Conservation (phyloP, 768 basidiomycete species). For the Kwoniella newhampshirensis region DNA sequence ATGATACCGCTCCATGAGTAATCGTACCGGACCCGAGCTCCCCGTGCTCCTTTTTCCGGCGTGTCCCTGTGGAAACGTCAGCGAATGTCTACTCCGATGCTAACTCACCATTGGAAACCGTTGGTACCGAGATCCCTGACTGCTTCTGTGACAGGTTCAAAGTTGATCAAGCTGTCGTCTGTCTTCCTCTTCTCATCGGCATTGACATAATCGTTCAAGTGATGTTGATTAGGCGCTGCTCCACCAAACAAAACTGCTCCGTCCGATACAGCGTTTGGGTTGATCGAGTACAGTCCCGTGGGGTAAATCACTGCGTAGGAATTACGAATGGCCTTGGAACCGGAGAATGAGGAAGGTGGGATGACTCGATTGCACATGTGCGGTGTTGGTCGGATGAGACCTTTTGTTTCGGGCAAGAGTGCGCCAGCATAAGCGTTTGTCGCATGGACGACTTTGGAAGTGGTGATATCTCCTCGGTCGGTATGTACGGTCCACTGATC, state of each 20-base stretch:
- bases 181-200: constrained; percentile 8
- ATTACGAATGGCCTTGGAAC: constrained; percentile 24
- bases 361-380: constrained; percentile 57
- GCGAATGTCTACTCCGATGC: too few relatives aligned
- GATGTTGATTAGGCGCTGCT: constrained; percentile 13
- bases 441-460: constrained; percentile 73
- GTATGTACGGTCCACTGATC: constrained; percentile 62
- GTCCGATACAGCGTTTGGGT: constrained; percentile 19
- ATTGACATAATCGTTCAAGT: constrained; percentile 20
- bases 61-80: not conserved
- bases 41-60: not conserved
- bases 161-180: constrained; percentile 31
- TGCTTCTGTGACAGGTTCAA: constrained; percentile 35
- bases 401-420: constrained; percentile 65
- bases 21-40: constrained; percentile 19
- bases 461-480: constrained; percentile 63
- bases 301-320: constrained; percentile 22
- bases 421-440: constrained; percentile 80
- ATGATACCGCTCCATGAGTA: constrained; percentile 47
- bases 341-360: constrained; percentile 40
- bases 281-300: constrained; percentile 25
- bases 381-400: constrained; percentile 32
- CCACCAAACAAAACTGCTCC: constrained; percentile 27
- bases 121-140: constrained; percentile 32
- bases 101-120: constrained; percentile 44